Conservation (phyloP, 2,329 filamentous ascomycete genomes). For the Aspergillus thermomutatus region DNA sequence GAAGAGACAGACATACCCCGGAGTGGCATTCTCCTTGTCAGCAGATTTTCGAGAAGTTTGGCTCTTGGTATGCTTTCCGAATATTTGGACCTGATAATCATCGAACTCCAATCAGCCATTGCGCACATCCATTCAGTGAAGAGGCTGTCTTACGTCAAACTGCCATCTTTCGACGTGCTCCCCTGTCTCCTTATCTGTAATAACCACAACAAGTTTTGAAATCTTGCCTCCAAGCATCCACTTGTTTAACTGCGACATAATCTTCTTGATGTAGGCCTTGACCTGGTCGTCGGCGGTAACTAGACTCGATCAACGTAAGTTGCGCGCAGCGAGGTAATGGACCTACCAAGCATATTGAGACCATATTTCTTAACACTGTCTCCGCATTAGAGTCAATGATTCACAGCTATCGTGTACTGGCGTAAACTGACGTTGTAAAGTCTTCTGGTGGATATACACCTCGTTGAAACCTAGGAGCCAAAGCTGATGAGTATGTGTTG, state of each 20-base stretch:
- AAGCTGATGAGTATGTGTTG: slow-evolving; percentile 12
- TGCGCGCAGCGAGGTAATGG: not conserved
- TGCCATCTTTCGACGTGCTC: slow-evolving; percentile 97
- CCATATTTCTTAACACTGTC: slow-evolving; percentile 93
- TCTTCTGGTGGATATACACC: slow-evolving; percentile 88
- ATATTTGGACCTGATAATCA: slow-evolving; percentile 52
- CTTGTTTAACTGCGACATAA: slow-evolving; percentile 95
- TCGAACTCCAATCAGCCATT: slow-evolving; percentile 6
- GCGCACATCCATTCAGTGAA: not conserved
- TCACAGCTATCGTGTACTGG: not conserved
- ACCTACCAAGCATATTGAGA: slow-evolving; percentile 83
- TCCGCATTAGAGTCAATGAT: slow-evolving; percentile 1
- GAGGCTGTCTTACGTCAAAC: slow-evolving; percentile 67
- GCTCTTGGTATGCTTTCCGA: slow-evolving; percentile 50
- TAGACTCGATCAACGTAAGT: slow-evolving; percentile 31
- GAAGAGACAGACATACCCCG: slow-evolving; percentile 44
- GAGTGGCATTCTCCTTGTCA: slow-evolving; percentile 68
- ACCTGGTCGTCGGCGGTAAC: slow-evolving; percentile 97
- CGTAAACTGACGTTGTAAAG: slow-evolving; percentile 72
- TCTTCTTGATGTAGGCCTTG: slow-evolving; percentile 98
- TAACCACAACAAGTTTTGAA: slow-evolving; percentile 92
- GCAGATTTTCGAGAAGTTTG: slow-evolving; percentile 47
- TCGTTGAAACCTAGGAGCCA: slow-evolving; percentile 68
- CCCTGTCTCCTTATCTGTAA: slow-evolving; percentile 94
- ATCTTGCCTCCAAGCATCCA: slow-evolving; percentile 99